Evolutionary conservation across 2,329 filamentous ascomycete species (phyloP).

Genomic region (Fusarium sp.): DNA sequence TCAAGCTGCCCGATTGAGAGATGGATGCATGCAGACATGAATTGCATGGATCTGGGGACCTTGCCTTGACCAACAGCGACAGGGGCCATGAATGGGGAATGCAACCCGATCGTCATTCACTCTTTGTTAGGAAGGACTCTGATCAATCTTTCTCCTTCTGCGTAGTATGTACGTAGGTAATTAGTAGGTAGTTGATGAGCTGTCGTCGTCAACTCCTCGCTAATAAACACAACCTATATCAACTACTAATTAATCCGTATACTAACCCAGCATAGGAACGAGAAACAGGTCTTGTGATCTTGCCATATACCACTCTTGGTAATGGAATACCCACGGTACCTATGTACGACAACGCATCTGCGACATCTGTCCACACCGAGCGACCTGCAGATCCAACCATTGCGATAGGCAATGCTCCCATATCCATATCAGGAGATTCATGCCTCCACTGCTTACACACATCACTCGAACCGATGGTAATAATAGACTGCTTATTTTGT

Average conservation of each 20-base stretch:
- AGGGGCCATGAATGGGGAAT: background rate
- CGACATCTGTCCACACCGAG: conserved; percentile 16
- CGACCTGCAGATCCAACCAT: conserved; percentile 28
- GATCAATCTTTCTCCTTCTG: background rate
- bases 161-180: background rate
- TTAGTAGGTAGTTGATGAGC: too few relatives aligned
- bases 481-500: background rate
- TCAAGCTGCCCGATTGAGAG: conserved; percentile 25
- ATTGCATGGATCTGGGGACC: conserved; percentile 18
- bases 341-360: conserved; percentile 18
- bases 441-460: conserved; percentile 7
- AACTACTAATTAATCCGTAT: background rate
- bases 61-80: background rate
- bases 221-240: background rate
- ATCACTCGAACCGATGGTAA: background rate
- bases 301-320: conserved; percentile 2
- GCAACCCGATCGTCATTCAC: background rate
- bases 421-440: conserved; percentile 25
- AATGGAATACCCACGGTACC: background rate
- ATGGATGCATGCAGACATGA: conserved; percentile 29
- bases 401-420: conserved; percentile 3
- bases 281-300: background rate
- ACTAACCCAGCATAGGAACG: background rate
- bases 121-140: background rate
- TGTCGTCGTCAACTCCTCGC: background rate